Evolutionary conservation across 169 alveolate genomes (phyloP).

Genomic region (Plasmodium malariae): DNA sequence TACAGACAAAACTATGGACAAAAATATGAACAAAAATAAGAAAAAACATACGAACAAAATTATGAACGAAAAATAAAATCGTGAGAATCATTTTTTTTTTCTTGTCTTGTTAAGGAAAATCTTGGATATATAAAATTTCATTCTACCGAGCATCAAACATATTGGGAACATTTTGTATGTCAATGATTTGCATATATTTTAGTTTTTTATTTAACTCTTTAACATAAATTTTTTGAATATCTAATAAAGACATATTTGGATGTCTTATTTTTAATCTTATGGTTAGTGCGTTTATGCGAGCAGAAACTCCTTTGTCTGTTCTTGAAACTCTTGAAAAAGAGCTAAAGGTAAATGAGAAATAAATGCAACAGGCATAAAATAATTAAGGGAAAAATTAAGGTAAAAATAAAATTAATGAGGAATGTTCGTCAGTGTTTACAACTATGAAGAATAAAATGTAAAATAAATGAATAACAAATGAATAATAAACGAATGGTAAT

Average conservation of each 20-base stretch:
- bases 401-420: neutral
- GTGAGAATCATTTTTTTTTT: too few relatives aligned
- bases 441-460: too few relatives aligned
- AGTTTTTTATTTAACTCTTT: slow-evolving; percentile 57
- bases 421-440: too few relatives aligned
- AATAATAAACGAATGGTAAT: neutral
- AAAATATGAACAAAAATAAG: too few relatives aligned
- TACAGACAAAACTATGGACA: too few relatives aligned
- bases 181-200: slow-evolving; percentile 50
- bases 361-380: too few relatives aligned
- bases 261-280: slow-evolving; percentile 33
- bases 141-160: slow-evolving; percentile 73
- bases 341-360: neutral
- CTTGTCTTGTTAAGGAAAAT: neutral
- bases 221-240: slow-evolving; percentile 26
- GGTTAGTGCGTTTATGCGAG: slow-evolving; percentile 69
- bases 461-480: neutral
- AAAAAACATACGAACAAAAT: too few relatives aligned
- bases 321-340: slow-evolving; percentile 72
- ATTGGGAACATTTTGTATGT: slow-evolving; percentile 58
- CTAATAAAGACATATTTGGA: slow-evolving; percentile 32
- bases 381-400: too few relatives aligned
- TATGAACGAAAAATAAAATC: too few relatives aligned
- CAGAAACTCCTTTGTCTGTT: slow-evolving; percentile 76
- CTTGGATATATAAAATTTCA: neutral